Percentiles rank a stretch among this genome's conserved stretches.
Conservation (phyloP, 1,284 basidiomycete species). For the Sanghuangporus sanghuang region DNA sequence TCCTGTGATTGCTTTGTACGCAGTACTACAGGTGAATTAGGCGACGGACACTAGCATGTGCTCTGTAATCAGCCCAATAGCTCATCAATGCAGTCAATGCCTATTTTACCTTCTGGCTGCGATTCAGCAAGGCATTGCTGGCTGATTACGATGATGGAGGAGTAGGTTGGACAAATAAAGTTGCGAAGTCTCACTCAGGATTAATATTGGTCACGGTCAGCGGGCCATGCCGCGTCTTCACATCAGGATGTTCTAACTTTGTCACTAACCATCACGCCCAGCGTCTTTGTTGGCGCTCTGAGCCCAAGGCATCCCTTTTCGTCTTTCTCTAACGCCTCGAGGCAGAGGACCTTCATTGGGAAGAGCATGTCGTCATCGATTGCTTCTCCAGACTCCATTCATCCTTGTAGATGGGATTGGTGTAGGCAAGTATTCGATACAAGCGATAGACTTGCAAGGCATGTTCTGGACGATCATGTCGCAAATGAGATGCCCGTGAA, state of each 20-base stretch:
- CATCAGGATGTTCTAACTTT: background rate
- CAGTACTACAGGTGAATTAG: background rate
- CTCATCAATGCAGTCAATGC: background rate
- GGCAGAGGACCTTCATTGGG: background rate
- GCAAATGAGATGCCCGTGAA: conserved; percentile 21
- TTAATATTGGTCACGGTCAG: background rate
- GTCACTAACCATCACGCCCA: background rate
- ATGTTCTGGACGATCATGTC: conserved; percentile 22
- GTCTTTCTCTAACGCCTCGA: background rate
- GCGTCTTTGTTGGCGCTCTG: background rate
- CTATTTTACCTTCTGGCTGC: background rate
- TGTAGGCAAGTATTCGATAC: conserved; percentile 19
- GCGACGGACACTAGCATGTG: background rate
- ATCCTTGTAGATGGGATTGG: conserved; percentile 23
- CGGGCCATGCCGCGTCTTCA: background rate
- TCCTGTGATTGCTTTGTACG: background rate
- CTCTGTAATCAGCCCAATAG: background rate
- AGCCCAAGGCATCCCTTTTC: background rate
- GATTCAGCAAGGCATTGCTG: background rate
- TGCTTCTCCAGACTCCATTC: background rate
- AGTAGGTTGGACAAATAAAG: background rate
- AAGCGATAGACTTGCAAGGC: conserved; percentile 18
- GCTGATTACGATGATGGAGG: background rate
- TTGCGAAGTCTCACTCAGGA: background rate
- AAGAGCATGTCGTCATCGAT: background rate